Base-by-base conservation (phyloP, 306 rosid species). In the Begonia masoniana region DNA sequence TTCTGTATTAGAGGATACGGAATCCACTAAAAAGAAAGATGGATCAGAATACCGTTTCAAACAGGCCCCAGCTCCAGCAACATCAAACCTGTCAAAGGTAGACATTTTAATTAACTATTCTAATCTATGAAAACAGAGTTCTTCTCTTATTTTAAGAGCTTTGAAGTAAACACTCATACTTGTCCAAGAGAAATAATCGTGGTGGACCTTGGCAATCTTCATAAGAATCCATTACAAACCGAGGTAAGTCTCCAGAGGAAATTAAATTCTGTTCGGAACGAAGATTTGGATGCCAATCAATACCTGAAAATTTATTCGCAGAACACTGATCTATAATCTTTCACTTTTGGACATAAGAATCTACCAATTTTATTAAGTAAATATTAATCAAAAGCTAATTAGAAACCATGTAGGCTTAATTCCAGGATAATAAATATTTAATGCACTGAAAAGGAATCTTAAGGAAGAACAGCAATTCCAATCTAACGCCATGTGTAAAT, bases 31-130 rank as follows among this genome's bases (percentile, higher is more conserved):
- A 70, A 87, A 86, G 77, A 79, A 75, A 41, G 99, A 92, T 9
- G 99, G 99, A 70, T 92, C 95, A 51, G 95, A 79, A 75, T 83
- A 92, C 45, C 99, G 96, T 76, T 87, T 87, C 66, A 92, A 71
- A 74, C 96, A 92, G 53, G 95, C 88, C 65, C 99, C 96, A 65
- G 89, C 96, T 55, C 96, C 99, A 43, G 95, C 96, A 66, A 83
- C 85, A 68, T 92, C 96, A 70, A 87, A 87, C 87, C 99, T 92
- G 76, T 66, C 57, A 54, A 81, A 71, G 68, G 54, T 50, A 61
- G 65, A 59, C 60, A 35, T 57, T 39, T 50, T 58, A 55, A 47
- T 14, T 21, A 66, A 68, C 62, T 24, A 31, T 9, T 31, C 39
- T 31, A 31, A 31, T 31, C 39, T 3, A 31, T 31, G 8, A 31